phyloP scores from a whole-genome alignment of 805 yeast genomes.

The Lipomyces anomalus region DNA sequence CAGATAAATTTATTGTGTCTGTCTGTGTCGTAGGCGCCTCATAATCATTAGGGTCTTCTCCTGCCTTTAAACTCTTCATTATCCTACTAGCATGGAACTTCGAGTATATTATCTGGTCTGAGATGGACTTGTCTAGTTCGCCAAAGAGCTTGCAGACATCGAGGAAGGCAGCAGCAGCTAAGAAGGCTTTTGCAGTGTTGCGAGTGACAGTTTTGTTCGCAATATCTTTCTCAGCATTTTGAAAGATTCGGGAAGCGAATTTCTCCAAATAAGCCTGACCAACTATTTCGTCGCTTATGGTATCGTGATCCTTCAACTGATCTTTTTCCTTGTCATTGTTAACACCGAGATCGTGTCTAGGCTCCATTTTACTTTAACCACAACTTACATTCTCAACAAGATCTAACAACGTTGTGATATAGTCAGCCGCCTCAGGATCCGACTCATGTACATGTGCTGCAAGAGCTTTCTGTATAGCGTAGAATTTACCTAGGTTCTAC shows the following conservation, averaged over 20 bases:
- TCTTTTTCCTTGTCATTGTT: slow-evolving; percentile 34
- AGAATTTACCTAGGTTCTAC: slow-evolving; percentile 36
- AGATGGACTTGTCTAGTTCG: slow-evolving; percentile 16
- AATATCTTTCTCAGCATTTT: slow-evolving; percentile 46
- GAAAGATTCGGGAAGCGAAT: slow-evolving; percentile 57
- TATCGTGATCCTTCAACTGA: slow-evolving; percentile 35
- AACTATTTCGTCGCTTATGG: slow-evolving; percentile 57
- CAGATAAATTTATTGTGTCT: no score
- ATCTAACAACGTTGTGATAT: slow-evolving; percentile 60
- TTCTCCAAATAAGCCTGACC: slow-evolving; percentile 49
- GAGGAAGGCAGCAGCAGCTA: slow-evolving; percentile 52
- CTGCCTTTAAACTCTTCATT: slow-evolving; percentile 43
- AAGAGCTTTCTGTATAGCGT: slow-evolving; percentile 69
- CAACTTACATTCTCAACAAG: slow-evolving; percentile 50
- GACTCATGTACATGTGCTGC: slow-evolving; percentile 52
- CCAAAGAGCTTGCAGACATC: slow-evolving; percentile 43
- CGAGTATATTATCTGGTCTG: slow-evolving; percentile 50
- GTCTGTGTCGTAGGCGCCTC: slow-evolving; percentile 27
- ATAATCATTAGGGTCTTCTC: slow-evolving; percentile 55
- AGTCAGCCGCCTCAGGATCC: slow-evolving; percentile 50
- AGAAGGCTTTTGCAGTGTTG: slow-evolving; percentile 46
- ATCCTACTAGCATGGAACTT: slow-evolving; percentile 60
- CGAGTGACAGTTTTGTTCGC: slow-evolving; percentile 38
- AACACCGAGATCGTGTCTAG: background rate
- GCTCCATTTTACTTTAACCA: background rate